A percentile compares a stretch with the other conserved stretches of the same genome.
These are phyloP conservation scores for Globisporangium okanoganense DNA, from an alignment of 352 stramenopile genomes.

Conservation along the genomic window DNA sequence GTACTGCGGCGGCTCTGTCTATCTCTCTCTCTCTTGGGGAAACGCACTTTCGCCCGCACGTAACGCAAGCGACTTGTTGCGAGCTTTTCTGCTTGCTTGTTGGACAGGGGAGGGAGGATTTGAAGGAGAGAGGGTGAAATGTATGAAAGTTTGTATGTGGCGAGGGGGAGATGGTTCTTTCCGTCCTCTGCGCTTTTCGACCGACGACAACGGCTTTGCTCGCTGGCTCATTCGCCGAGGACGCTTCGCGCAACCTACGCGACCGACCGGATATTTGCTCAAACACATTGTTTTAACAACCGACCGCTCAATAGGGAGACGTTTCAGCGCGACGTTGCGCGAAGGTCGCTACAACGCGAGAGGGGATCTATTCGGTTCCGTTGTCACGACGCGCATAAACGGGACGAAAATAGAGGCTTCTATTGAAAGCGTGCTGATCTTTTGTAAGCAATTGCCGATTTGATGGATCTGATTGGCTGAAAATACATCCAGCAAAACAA, in stretches of 20 bases:
- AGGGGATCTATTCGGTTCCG: slow-evolving; percentile 14
- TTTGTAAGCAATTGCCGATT: not conserved
- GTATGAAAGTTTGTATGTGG: not conserved
- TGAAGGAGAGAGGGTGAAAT: slow-evolving; percentile 1
- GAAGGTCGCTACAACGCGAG: slow-evolving; percentile 16
- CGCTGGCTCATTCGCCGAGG: not conserved
- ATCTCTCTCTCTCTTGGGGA: slow-evolving; percentile 4
- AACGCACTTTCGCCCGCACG: slow-evolving; percentile 3
- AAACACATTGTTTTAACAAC: slow-evolving; percentile 4
- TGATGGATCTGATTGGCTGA: not conserved
- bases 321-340: slow-evolving; percentile 16
- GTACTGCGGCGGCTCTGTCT: slow-evolving; percentile 4
- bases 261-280: slow-evolving; percentile 8
- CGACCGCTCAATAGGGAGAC: slow-evolving; percentile 7
- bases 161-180: not conserved
- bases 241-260: slow-evolving; percentile 21
- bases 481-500: not conserved
- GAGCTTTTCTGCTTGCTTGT: no score
- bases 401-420: not conserved
- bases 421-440: not conserved
- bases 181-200: slow-evolving; percentile 9
- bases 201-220: slow-evolving; percentile 8
- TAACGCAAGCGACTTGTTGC: slow-evolving; percentile 2
- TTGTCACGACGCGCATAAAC: slow-evolving; percentile 7
- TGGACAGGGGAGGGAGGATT: not conserved